Percentiles rank a stretch among this genome's conserved stretches.
These are phyloP conservation scores for Zymoseptoria brevis DNA, from an alignment of 2,329 filamentous ascomycete genomes.

Conservation along the genomic window DNA sequence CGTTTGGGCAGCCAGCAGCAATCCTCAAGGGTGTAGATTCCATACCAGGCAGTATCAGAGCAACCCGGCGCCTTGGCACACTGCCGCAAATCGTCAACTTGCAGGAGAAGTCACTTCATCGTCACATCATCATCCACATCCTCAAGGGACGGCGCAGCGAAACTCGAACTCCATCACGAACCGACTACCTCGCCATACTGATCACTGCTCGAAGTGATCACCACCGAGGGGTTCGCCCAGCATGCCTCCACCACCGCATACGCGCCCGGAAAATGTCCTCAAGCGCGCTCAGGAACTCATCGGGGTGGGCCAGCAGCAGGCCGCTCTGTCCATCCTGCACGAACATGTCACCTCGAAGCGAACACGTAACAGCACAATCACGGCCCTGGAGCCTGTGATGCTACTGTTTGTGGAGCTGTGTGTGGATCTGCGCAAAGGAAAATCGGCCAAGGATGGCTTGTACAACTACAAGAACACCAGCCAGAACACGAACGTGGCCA, in stretches of 20 bases:
- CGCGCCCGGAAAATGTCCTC: conserved; percentile 98
- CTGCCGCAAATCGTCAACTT: neutral
- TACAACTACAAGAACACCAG: conserved; percentile 99
- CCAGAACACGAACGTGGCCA: conserved; percentile 96
- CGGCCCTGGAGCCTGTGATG: conserved; percentile 96
- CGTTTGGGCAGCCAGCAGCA: neutral
- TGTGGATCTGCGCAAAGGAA: conserved; percentile 95
- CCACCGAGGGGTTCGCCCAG: conserved; percentile 8
- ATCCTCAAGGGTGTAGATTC: neutral
- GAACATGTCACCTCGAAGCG: conserved; percentile 99
- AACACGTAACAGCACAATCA: conserved; percentile 93
- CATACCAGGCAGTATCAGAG: neutral
- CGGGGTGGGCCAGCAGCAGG: conserved; percentile 86
- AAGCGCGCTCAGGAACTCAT: conserved; percentile 98
- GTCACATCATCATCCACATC: neutral
- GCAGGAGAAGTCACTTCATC: neutral
- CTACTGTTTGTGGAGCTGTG: conserved; percentile 93
- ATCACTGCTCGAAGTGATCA: conserved; percentile 4
- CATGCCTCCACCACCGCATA: conserved; percentile 93
- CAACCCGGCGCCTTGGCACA: neutral
- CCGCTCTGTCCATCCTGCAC: conserved; percentile 89
- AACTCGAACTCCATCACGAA: neutral
- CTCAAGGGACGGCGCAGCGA: neutral
- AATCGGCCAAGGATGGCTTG: conserved; percentile 94
- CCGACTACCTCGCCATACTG: neutral